Conservation (phyloP, 495 filamentous ascomycete genomes). For the Aspergillus bridgeri region DNA sequence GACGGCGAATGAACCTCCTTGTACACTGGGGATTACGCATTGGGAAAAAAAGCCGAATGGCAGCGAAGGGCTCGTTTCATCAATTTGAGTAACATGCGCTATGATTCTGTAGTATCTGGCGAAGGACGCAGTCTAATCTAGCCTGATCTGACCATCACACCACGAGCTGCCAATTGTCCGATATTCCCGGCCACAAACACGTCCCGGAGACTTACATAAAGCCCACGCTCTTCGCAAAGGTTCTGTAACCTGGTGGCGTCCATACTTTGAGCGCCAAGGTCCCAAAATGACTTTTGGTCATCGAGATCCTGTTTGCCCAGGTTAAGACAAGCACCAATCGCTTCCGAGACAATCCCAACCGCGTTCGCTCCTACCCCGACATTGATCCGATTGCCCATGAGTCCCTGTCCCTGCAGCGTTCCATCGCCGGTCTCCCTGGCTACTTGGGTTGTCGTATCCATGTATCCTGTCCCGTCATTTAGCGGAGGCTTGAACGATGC, state of each 20-base stretch:
- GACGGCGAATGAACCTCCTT: background rate
- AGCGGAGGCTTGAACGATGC: background rate
- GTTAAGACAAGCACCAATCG: background rate
- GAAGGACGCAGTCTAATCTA: background rate
- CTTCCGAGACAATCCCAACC: background rate
- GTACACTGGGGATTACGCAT: background rate
- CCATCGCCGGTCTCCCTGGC: background rate
- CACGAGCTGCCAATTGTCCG: background rate
- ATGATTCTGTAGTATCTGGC: background rate
- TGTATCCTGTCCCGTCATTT: background rate
- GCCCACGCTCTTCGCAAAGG: background rate
- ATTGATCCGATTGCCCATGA: background rate
- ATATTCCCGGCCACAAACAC: background rate
- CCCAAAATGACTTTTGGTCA: background rate
- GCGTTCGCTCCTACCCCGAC: background rate
- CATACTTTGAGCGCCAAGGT: background rate
- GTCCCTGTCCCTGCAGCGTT: background rate
- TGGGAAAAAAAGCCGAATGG: background rate
- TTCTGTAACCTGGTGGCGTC: background rate
- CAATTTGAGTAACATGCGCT: background rate
- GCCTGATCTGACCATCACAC: background rate
- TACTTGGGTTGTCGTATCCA: background rate
- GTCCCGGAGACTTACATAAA: background rate
- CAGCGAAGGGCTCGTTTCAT: background rate
- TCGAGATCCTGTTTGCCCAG: background rate